These are phyloP conservation scores for Geotrichum europaeum DNA, from an alignment of 1,139 yeast genomes.

Conservation along the genomic window DNA sequence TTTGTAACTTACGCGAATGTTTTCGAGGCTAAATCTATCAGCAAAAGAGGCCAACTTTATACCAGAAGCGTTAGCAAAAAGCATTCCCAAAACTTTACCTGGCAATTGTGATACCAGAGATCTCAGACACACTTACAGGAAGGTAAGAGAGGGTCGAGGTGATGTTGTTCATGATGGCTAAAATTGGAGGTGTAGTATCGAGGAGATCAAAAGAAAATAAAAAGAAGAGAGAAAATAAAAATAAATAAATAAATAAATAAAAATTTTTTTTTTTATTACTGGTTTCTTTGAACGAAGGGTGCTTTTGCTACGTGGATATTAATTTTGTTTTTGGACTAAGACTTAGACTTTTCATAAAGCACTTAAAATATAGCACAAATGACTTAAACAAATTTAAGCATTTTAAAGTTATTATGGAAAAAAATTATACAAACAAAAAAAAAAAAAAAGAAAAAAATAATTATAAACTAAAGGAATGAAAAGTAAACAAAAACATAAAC, in stretches of 20 bases:
- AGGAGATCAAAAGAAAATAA: not conserved
- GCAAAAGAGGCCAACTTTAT: slow-evolving; percentile 6
- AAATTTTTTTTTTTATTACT: not conserved
- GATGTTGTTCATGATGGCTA: slow-evolving; percentile 9
- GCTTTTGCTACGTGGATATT: not conserved
- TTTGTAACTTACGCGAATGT: slow-evolving; percentile 14
- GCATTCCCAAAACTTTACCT: not conserved
- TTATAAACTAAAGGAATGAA: not conserved
- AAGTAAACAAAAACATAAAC: not conserved
- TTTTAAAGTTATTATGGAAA: not conserved
- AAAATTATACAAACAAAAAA: not conserved
- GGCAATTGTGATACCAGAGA: not conserved
- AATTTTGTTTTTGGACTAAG: not conserved
- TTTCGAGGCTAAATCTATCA: slow-evolving; percentile 15
- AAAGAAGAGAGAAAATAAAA: not conserved
- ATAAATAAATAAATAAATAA: not conserved
- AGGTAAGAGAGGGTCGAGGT: slow-evolving; percentile 13
- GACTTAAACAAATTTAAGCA: not conserved
- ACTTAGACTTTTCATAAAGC: not conserved
- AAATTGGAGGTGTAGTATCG: not conserved
- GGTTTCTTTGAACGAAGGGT: not conserved
- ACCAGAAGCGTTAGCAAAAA: not conserved
- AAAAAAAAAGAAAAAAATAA: not conserved
- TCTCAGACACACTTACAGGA: slow-evolving; percentile 10
- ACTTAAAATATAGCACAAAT: not conserved